A percentile compares a stretch with the other conserved stretches of the same genome.
phyloP scores from a whole-genome alignment of 1,284 basidiomycete species.

The Ceratobasidium sp. region DNA sequence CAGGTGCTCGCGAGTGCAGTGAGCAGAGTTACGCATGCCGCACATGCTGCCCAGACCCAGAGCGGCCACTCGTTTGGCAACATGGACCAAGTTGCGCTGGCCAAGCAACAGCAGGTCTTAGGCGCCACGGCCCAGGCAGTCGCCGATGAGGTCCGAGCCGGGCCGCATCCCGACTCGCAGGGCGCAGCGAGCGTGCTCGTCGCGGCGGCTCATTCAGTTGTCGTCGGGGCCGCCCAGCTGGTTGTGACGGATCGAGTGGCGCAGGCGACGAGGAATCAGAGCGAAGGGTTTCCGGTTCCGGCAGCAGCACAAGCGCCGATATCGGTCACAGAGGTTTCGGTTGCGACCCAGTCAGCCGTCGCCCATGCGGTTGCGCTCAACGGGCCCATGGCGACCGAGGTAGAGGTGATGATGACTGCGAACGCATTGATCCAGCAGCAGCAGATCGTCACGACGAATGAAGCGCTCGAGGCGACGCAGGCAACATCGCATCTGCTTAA shows the following conservation, averaged over 20 bases:
- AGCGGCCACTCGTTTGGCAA: conserved; percentile 57
- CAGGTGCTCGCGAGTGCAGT: conserved; percentile 59
- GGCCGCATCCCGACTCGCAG: conserved; percentile 55
- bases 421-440: conserved; percentile 67
- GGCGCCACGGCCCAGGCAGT: conserved; percentile 79
- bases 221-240: conserved; percentile 77
- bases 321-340: conserved; percentile 78
- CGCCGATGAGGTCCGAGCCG: conserved; percentile 67
- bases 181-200: conserved; percentile 58
- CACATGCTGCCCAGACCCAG: conserved; percentile 52
- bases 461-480: conserved; percentile 35
- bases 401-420: conserved; percentile 73
- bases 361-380: conserved; percentile 73
- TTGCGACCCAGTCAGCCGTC: conserved; percentile 77
- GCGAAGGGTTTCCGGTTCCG: conserved; percentile 54
- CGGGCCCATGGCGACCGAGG: conserved; percentile 68
- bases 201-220: conserved; percentile 78
- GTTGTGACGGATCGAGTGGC: conserved; percentile 66
- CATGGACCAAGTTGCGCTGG: conserved; percentile 54
- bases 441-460: conserved; percentile 19
- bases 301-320: conserved; percentile 65
- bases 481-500: conserved; percentile 12
- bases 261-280: conserved; percentile 53
- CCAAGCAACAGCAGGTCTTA: conserved; percentile 80
- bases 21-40: conserved; percentile 36